Evolutionary conservation across 345 rosid genomes (phyloP), one percentile per base, ranked within the genome.

Genomic region (Noccaea bulbosa): DNA sequence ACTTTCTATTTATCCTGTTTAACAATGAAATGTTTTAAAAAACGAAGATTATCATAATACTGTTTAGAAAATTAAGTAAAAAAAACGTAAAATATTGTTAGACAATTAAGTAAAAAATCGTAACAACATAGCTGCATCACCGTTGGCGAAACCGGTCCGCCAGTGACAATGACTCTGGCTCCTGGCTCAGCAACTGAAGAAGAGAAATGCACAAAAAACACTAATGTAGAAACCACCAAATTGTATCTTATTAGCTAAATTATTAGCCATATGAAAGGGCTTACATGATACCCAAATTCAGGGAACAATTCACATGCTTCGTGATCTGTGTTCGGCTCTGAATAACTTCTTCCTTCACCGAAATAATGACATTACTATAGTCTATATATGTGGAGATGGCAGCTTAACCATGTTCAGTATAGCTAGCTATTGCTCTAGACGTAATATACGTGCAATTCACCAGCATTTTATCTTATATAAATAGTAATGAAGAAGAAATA

Each of bases 261-360:
- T n/a, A n/a, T 11, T 67, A 68, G 65, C 27, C 74, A 45, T 53
- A 75, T 61, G 69, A 52, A 45, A 61, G 44, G 35, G 73, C 69
- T 61, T 35, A 44, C 30, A 37, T 60, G 63, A 59, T 67, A 68
- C 56, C 73, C 78, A 75, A 4, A 68, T 68, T 75, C 56, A 75
- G 17, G 74, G 78, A 75, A 68, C 74, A 53, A 12, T 55, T 74
- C 74, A 75, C 74, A 54, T 68, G 74, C 44, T 53, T 75, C 43
- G 32, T 68, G 78, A 75, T 59, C 58, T 75, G 78, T 67, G 67
- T 68, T 74, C 45, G n/a, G n/a, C n/a, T n/a, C 60, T 59, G 38
- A 27, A 20, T 39, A 37, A 17, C 20, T 17, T 69, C 12, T 35
- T 44, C 54, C 7, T 55, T 55, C 44, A 11, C 44, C 35, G 45